Base-by-base conservation (phyloP, 2,329 filamentous ascomycete species). In the Aspergillus sp. region DNA sequence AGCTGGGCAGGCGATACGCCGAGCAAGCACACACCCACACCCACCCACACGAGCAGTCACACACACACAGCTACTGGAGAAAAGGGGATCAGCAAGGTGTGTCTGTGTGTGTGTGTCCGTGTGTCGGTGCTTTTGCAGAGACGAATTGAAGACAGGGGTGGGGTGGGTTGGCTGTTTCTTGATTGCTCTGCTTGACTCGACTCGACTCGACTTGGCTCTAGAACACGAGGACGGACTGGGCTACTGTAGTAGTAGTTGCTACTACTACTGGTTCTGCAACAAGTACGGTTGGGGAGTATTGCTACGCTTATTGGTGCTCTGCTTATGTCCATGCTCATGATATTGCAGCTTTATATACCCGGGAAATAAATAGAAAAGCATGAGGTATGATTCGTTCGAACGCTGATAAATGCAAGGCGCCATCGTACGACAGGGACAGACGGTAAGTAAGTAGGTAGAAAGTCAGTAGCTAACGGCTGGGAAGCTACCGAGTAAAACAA, bases 391-490 rank as follows among this genome's bases (percentile, higher is more conserved):
- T 50, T 50, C 25, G 25, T 50, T 50, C 47, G 10, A 36, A 50
- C 47, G 47, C 47, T 50, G 47, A 50, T 12, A 50, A 36, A 50
- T 32, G 47, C 47, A 50, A 50, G 47, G 28, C 15, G 47, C 47
- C 25, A 50, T 32, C 47, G 25, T 50, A 50, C 25, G 47, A 50
- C 53, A 25, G 12, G 13, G 19, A 43, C 39, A 43, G 19, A 45
- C 23, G 5, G 38, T 45, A 55, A 15, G 8, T 23, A 47, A 12
- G 43, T 17, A 17, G 41, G 12, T 17, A 17, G 25, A 7, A 19
- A 45, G n/a, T 19, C 41, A 13, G 32, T 36, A 36, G 32, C 32
- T 36, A 36, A 36, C 32, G 32, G 32, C 12, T 7, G 19, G 5
- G 6, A 19, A 15, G 41, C 41, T 45, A 23, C 41, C 41, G 19